Evolutionary conservation across 768 basidiomycete species (phyloP), one percentile per base, ranked within the genome.

Genomic region (Mycena rosella): DNA sequence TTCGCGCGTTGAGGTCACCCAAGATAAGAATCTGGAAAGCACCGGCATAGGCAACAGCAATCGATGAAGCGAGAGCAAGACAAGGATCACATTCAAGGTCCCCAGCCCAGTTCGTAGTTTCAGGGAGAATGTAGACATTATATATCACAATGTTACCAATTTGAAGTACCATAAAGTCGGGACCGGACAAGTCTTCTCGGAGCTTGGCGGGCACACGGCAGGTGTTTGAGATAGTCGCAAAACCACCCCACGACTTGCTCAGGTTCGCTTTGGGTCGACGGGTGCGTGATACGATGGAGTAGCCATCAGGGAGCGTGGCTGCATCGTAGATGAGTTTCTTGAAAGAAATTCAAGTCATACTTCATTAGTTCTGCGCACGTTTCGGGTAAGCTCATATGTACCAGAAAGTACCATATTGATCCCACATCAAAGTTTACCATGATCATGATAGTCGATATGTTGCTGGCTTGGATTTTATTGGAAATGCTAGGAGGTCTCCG

Each of bases 81-180:
- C 49, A 51, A 6, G 49, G 49, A 51, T 29, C 49, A 29, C 49
- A 29, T 51, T 51, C 49, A 17, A 51, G 49, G 27, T 51, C 49
- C 6, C 49, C 49, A 10, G 49, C 30, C 51, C 51, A 53, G 30
- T 32, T 53, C 3, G 51, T 17, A 20, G 29, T 53, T 53, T 32
- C 30, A 2, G 51, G 51, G 20, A n/a, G n/a, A n/a, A 53, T 15
- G 26, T 53, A 53, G 30, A 32, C 30, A 27, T 53, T 53, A 26
- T 18, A 53, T 5, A 53, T 3, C 17, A 53, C 17, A 6, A 53
- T 53, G 30, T 53, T 22, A 1, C 30, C n/a, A 9, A 53, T n/a
- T 34, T 53, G 51, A 2, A 15, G 15, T 15, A 24, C 51, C 51
- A 53, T 34, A 11, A 34, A 34, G 34, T 22, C 22, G 2, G 24